phyloP scores from a whole-genome alignment of 306 rosid species.

The Cicer judaicum region DNA sequence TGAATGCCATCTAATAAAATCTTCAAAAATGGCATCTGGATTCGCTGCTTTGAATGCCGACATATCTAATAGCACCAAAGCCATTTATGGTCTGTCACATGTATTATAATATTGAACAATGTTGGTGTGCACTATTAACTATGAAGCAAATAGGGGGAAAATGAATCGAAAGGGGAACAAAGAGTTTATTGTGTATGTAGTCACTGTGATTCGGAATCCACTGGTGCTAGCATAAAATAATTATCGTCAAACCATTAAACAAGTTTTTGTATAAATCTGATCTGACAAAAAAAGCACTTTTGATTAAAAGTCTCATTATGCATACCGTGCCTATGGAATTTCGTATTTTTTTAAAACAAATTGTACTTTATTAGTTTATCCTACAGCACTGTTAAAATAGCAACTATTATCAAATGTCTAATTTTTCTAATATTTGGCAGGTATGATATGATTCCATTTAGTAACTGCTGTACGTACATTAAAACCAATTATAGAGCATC shows the following conservation, averaged over 20 bases:
- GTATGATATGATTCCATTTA: slow-evolving; percentile 25
- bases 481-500: slow-evolving; percentile 31
- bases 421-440: slow-evolving; percentile 8
- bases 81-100: slow-evolving; percentile 42
- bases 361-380: slow-evolving; percentile 23
- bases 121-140: slow-evolving; percentile 21
- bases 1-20: slow-evolving; percentile 99
- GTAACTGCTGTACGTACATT: not conserved
- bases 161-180: not conserved
- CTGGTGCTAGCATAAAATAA: slow-evolving; percentile 21
- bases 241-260: not conserved
- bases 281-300: not conserved
- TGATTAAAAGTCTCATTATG: slow-evolving; percentile 25
- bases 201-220: slow-evolving; percentile 23
- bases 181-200: slow-evolving; percentile 2
- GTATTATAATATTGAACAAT: slow-evolving; percentile 41
- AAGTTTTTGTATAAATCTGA: slow-evolving; percentile 2
- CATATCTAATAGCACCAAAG: slow-evolving; percentile 72
- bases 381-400: slow-evolving; percentile 33
- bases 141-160: slow-evolving; percentile 18
- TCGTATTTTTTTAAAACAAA: slow-evolving; percentile 23
- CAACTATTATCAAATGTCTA: slow-evolving; percentile 23
- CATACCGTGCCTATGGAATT: not conserved
- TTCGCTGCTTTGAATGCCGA: slow-evolving; percentile 97
- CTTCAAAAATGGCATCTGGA: slow-evolving; percentile 92